Base-by-base conservation (phyloP, 768 basidiomycete genomes). In the Hygrocybe punicea region DNA sequence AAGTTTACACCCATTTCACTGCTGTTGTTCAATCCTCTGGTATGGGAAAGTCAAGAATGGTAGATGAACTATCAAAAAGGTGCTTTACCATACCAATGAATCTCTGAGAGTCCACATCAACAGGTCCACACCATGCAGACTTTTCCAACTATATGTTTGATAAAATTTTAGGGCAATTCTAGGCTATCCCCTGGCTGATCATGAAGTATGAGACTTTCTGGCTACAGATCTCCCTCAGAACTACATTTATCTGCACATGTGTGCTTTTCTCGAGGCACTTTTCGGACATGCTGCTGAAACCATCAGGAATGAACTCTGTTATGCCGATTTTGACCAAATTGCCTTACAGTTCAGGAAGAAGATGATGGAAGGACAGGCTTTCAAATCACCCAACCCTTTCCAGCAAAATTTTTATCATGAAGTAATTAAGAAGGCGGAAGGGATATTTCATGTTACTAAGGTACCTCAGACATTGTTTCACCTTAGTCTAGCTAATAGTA, bases 21-120 rank as follows among this genome's bases (percentile, higher is more conserved):
- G 23, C 49, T 7, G 36, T 59, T n/a, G 47, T 59, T n/a, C 58
- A 59, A 36, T 55, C 47, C 6, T 59, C 58, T 7, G 58, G 53
- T 6, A 58, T 50, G 19, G 58, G 53, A 11, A 55, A 59, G 25
- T 59, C 53, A 13, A 35, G 59, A 45, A 23, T 35, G 11, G 39
- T 56, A 9, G 59, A 60, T 39, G 55, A 59, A 35, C 25, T 55
- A 10, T 5, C 34, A 6, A 55, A 55, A 36, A 17, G n/a, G 6
- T 16, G 17, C 35, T 55, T 59, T 35, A 19, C 34, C 40, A 50
- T 59, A 33, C 53, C 53, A 14, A 25, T 59, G 25, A 57, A 56
- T 51, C 48, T 59, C 19, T 9, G 45, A 9, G 46, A 49, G 11
- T 11, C n/a, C 34, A 52, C 9, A 16, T 37, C 51, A 21, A 23